Base-by-base conservation (phyloP, 176 grass and related monocot genomes). In the Phragmites australis region DNA sequence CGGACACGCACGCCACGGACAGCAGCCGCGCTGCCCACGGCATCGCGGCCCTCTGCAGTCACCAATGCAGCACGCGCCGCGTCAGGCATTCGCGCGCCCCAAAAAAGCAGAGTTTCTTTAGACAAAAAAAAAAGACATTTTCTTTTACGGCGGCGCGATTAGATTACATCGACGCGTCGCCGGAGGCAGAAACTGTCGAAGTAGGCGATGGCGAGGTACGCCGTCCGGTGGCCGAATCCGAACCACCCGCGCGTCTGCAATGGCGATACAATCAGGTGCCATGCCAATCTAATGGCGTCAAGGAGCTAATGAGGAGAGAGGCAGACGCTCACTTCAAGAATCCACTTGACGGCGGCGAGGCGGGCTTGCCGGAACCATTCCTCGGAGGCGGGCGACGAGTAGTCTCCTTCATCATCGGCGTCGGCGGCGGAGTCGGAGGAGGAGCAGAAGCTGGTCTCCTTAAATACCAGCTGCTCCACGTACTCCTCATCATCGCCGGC, bases 131-230 rank as follows among this genome's bases (percentile, higher is more conserved):
- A 30, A 18, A 42, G 6, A 42, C 11, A 0, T 1, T 6, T 77
- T 77, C 13, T 32, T 52, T 56, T 37, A 18, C 53, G 47, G 78
- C 74, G 77, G 82, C 54, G 51, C 18, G 46, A n/a, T 30, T 72
- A 32, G 44, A 71, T 91, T 92, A 98, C 96, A 79, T 98, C 96
- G 31, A 95, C 87, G 84, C 81, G 83, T 85, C 92, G 90, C 73
- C 86, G 81, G 55, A 93, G 81, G 4, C 77, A 91, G 88, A 95
- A 98, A 68, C 88, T 86, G 82, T 98, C 96, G 65, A 98, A 94
- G 84, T 91, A 98, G 71, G 88, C 67, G 41, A 95, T 81, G 5
- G 96, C 96, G 37, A 94, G 82, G 78, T 93, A 98, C 23, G 96
- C 91, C 71, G 96, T 98, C 49, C 87, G 85, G 82, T 85, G 91